These are phyloP conservation scores for Komagataea norvegica DNA, from an alignment of 1,139 yeast species.

Conservation along the genomic window DNA sequence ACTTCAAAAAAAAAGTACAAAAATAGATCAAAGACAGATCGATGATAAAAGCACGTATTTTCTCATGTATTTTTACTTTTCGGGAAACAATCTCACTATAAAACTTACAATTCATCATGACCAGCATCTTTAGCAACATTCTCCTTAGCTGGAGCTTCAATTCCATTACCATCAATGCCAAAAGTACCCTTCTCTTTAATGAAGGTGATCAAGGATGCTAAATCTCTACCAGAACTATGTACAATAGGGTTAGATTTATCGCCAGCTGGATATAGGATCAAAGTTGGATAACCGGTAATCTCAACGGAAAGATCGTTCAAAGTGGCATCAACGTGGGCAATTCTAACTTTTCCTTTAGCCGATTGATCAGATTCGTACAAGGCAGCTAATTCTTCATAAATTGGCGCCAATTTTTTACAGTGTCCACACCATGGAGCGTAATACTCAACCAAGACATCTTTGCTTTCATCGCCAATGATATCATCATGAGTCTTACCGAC, in stretches of 20 bases:
- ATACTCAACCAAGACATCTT: conserved; percentile 89
- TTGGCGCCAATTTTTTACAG: conserved; percentile 93
- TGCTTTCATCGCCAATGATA: conserved; percentile 58
- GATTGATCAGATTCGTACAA: conserved; percentile 47
- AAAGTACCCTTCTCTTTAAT: conserved; percentile 61
- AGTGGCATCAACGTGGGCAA: conserved; percentile 90
- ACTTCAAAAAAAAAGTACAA: no score
- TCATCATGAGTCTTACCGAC: conserved; percentile 83
- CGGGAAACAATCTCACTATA: background rate
- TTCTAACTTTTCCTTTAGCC: conserved; percentile 49
- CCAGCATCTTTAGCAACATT: conserved; percentile 23
- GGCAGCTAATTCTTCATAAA: conserved; percentile 80
- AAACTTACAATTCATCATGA: conserved; percentile 22
- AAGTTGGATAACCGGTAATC: conserved; percentile 90
- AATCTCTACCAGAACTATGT: conserved; percentile 68
- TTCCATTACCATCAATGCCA: conserved; percentile 47
- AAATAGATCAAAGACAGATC: background rate
- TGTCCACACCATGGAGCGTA: conserved; percentile 99
- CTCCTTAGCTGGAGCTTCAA: conserved; percentile 34
- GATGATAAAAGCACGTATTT: background rate
- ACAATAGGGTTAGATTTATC: conserved; percentile 66
- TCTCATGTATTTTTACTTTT: no score
- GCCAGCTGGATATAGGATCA: conserved; percentile 90
- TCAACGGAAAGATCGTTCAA: conserved; percentile 80
- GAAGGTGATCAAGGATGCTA: conserved; percentile 67